phyloP scores from a whole-genome alignment of 306 rosid species.

The Urtica urens region DNA sequence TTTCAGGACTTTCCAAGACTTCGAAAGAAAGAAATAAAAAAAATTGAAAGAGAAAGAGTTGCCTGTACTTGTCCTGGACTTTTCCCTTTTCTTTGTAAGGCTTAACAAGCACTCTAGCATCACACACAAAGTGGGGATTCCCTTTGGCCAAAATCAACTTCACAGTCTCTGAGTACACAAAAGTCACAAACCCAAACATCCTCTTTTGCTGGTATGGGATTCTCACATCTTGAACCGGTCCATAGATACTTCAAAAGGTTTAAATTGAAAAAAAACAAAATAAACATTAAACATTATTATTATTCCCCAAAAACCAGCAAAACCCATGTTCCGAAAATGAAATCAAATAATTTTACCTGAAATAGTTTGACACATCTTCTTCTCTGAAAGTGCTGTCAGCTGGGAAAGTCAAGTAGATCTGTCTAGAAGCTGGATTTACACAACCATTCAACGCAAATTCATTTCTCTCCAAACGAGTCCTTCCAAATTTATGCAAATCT shows the following conservation, averaged over 20 bases:
- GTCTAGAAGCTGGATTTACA: constrained; percentile 79
- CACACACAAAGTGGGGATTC: constrained; percentile 96
- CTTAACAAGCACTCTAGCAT: constrained; percentile 93
- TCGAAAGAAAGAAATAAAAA: background rate
- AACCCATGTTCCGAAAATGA: background rate
- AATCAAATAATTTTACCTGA: constrained; percentile 48
- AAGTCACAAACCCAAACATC: constrained; percentile 95
- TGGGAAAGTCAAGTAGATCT: constrained; percentile 95
- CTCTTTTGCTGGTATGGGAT: constrained; percentile 97
- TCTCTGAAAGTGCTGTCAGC: constrained; percentile 96
- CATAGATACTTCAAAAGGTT: constrained; percentile 49
- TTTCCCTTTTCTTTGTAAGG: constrained; percentile 99
- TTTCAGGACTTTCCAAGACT: background rate
- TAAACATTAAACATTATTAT: background rate
- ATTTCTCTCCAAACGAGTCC: constrained; percentile 57
- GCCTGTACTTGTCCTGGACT: constrained; percentile 94
- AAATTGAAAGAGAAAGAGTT: constrained; percentile 18
- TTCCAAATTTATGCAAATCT: constrained; percentile 63
- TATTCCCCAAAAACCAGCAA: constrained; percentile 2
- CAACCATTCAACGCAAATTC: constrained; percentile 53
- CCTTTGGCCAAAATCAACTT: constrained; percentile 88
- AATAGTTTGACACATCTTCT: constrained; percentile 91
- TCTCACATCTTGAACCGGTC: constrained; percentile 98
- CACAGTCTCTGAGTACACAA: constrained; percentile 83
- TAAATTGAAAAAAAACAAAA: background rate